Conservation (phyloP, 2,329 filamentous ascomycete species). For the Dothistroma pini region DNA sequence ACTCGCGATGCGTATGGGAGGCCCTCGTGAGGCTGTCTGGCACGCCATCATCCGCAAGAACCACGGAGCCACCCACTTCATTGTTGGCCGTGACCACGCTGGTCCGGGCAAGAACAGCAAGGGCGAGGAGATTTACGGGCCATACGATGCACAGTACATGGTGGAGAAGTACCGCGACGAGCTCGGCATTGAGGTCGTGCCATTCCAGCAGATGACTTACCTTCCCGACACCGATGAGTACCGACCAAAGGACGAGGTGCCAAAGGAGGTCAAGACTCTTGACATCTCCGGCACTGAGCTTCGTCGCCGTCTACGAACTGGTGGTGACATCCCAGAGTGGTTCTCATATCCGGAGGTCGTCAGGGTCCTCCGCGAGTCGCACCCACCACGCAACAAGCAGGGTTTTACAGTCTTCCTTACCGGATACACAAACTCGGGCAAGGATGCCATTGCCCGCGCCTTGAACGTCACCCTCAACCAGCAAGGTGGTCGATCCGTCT, state of each 20-base stretch:
- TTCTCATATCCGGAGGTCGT: conserved; percentile 99
- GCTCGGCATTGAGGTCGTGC: conserved; percentile 97
- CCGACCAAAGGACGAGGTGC: conserved; percentile 84
- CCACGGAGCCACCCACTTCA: conserved; percentile 98
- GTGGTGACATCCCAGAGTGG: conserved; percentile 96
- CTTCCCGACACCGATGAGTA: conserved; percentile 97
- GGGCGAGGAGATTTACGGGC: conserved; percentile 95
- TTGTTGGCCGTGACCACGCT: conserved; percentile 96
- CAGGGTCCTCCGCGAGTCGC: conserved; percentile 90
- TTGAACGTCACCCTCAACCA: conserved; percentile 97
- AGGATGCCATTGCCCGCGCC: conserved; percentile 92
- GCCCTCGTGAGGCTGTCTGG: conserved; percentile 97
- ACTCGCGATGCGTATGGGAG: conserved; percentile 98
- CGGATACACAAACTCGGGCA: conserved; percentile 93
- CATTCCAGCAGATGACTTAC: conserved; percentile 99
- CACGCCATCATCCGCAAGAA: conserved; percentile 99
- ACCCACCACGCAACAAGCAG: conserved; percentile 85
- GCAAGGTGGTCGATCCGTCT: conserved; percentile 91
- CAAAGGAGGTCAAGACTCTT: conserved; percentile 72
- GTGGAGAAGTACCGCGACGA: conserved; percentile 96
- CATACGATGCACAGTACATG: conserved; percentile 93
- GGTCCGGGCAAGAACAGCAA: conserved; percentile 98
- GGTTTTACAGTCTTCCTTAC: conserved; percentile 99
- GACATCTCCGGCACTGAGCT: conserved; percentile 67
- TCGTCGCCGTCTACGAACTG: conserved; percentile 82